These are phyloP conservation scores for Hyphopichia burtonii DNA, from an alignment of 1,139 yeast genomes.

Conservation along the genomic window DNA sequence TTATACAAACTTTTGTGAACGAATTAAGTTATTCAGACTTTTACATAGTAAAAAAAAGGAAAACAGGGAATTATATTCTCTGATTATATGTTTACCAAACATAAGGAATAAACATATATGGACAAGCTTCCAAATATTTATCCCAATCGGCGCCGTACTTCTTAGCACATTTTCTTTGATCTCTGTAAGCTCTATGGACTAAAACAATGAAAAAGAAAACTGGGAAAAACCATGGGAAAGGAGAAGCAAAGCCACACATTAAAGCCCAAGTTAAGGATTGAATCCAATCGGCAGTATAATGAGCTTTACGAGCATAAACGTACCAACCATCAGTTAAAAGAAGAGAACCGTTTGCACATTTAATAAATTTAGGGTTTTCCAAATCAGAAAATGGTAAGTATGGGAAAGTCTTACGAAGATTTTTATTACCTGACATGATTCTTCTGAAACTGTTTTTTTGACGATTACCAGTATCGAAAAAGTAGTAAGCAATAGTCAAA, in stretches of 20 bases:
- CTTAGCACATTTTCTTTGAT: conserved; percentile 73
- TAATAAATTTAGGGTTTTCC: conserved; percentile 79
- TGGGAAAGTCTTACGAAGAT: conserved; percentile 85
- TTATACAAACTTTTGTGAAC: too few species aligned
- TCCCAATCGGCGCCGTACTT: conserved; percentile 97
- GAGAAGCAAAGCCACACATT: conserved; percentile 81
- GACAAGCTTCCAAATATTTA: conserved; percentile 80
- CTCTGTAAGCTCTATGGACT: conserved; percentile 86
- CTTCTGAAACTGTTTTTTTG: conserved; percentile 95
- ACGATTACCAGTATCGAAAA: conserved; percentile 93
- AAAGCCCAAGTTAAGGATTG: conserved; percentile 92
- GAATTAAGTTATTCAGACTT: too few species aligned
- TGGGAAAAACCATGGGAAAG: conserved; percentile 97
- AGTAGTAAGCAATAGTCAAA: conserved; percentile 73
- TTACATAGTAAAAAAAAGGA: too few species aligned
- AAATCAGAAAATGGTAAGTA: conserved; percentile 82
- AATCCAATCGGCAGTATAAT: conserved; percentile 91
- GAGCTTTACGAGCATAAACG: conserved; percentile 85
- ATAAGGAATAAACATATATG: conserved; percentile 88
- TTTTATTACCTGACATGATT: conserved; percentile 74
- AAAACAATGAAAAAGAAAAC: conserved; percentile 82
- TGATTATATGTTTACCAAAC: conserved; percentile 53
- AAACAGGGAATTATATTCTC: too few species aligned
- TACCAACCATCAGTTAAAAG: conserved; percentile 94
- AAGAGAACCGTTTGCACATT: conserved; percentile 79